phyloP scores from a whole-genome alignment of 2,329 filamentous ascomycete genomes.

The Clonostachys rhizophaga region DNA sequence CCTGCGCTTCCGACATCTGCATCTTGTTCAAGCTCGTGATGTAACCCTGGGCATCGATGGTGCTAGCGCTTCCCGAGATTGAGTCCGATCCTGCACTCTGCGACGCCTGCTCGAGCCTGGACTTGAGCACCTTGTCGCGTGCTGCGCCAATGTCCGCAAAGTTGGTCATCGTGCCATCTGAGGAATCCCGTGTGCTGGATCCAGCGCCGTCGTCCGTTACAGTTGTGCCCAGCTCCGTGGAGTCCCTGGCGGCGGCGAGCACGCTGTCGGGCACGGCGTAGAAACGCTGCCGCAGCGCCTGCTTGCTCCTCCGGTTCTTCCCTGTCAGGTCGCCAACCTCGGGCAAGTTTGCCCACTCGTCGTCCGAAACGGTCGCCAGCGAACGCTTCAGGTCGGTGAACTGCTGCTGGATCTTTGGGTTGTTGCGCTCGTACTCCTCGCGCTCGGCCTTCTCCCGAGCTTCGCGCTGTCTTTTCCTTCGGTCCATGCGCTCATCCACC shows the following conservation, averaged over 20 bases:
- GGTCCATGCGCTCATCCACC: conserved; percentile 96
- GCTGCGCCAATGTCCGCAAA: conserved; percentile 97
- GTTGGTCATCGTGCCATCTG: conserved; percentile 93
- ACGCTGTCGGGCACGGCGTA: conserved; percentile 98
- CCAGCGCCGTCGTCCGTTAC: conserved; percentile 73
- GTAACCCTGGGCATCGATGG: conserved; percentile 92
- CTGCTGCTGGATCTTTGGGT: conserved; percentile 96
- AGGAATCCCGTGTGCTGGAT: conserved; percentile 28
- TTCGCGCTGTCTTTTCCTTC: conserved; percentile 88
- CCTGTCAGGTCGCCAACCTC: conserved; percentile 96
- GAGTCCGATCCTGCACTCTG: conserved; percentile 61
- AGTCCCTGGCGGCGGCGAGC: conserved; percentile 77
- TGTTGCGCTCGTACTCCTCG: conserved; percentile 94
- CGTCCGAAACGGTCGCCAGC: conserved; percentile 81
- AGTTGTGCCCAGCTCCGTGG: conserved; percentile 79
- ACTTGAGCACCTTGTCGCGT: conserved; percentile 90
- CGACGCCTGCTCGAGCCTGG: conserved; percentile 87
- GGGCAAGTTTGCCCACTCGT: conserved; percentile 93
- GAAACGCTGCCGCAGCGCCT: conserved; percentile 78
- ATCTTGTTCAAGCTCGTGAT: conserved; percentile 86
- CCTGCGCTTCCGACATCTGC: conserved; percentile 72
- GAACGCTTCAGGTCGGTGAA: conserved; percentile 95
- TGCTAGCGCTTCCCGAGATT: conserved; percentile 75
- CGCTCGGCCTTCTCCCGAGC: conserved; percentile 84
- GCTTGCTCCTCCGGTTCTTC: conserved; percentile 81